Base-by-base conservation (phyloP, 768 basidiomycete species). In the Auricularia heimuer region DNA sequence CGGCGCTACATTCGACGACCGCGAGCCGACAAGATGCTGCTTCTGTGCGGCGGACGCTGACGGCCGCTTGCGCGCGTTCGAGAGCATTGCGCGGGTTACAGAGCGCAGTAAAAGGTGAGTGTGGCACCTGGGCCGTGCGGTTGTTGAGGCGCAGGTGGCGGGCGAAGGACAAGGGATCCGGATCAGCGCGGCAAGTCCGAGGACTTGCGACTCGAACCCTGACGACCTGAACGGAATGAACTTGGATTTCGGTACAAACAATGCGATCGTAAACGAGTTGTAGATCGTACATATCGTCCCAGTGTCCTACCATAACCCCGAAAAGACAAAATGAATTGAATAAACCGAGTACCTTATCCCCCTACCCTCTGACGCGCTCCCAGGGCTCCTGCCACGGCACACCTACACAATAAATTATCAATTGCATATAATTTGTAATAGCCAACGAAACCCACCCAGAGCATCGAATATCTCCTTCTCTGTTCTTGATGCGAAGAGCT, bases 391-490 rank as follows among this genome's bases (percentile, higher is more conserved):
- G 86, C 89, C 89, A 93, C 2, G 90, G 90, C 3, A 93, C 87
- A 12, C 79, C 81, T 82, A 62, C 4, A 63, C 21, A 7, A 29
- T 29, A 29, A 47, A 35, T 51, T 36, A 54, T 61, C 54, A 64
- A 3, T 33, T 42, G 37, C 36, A 18, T 24, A 18, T 29, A 29
- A 29, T 29, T 29, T 29, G 29, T 29, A 29, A 29, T 3, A 29
- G 29, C 29, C 29, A 29, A 29, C 29, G 29, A 29, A 29, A 73
- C 77, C 65, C 64, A 78, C 83, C 81, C 47, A 98, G 77, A 42
- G 87, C 86, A 21, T 78, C 75, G 70, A 97, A 94, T 42, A 98
- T 95, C 68, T 94, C 90, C 71, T 87, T 79, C 74, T 97, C 94
- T 0, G 89, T 93, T 71, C 88, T 85, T 0, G 90, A 90, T 3